phyloP scores from a whole-genome alignment of 2,329 filamentous ascomycete genomes.

The Byssothecium circinans region DNA sequence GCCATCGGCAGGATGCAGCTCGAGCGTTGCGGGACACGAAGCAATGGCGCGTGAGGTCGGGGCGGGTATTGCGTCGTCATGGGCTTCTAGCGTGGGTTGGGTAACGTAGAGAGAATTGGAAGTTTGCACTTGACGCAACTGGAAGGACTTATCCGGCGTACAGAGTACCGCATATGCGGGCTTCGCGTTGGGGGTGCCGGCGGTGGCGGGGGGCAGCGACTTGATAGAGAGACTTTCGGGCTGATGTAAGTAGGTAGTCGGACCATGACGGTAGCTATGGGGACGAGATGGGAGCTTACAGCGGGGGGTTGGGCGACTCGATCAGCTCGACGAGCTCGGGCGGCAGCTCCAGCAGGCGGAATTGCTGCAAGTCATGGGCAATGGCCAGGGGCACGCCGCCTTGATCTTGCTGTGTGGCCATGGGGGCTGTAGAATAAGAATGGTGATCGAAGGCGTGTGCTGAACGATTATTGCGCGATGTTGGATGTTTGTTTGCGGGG shows the following conservation, averaged over 20 bases:
- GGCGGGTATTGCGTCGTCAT: constrained; percentile 36
- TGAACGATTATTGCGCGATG: constrained; percentile 10
- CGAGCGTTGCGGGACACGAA: constrained; percentile 49
- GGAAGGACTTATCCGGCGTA: constrained; percentile 59
- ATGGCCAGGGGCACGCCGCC: constrained; percentile 49
- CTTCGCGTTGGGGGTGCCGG: constrained; percentile 28
- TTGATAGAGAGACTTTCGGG: constrained; percentile 41
- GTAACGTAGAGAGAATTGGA: constrained; percentile 65
- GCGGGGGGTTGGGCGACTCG: constrained; percentile 49
- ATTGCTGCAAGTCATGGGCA: constrained; percentile 52
- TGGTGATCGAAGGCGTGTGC: too few relatives aligned
- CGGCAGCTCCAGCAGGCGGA: constrained; percentile 63
- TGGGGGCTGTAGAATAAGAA: constrained; percentile 18
- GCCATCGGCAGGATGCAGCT: constrained; percentile 41
- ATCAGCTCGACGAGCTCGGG: constrained; percentile 59
- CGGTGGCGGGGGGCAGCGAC: constrained; percentile 28
- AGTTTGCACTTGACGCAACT: constrained; percentile 65
- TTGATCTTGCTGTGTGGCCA: constrained; percentile 49
- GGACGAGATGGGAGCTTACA: constrained; percentile 39
- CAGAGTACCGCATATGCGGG: constrained; percentile 60
- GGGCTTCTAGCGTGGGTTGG: constrained; percentile 44
- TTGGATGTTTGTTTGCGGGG: constrained; percentile 22
- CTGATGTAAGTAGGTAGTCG: constrained; percentile 30
- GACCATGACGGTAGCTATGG: constrained; percentile 4
- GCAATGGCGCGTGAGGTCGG: constrained; percentile 48